A percentile compares a stretch with the other conserved stretches of the same genome.
These are phyloP conservation scores for Stephania cephalantha DNA, from an alignment of 164 flowering plant species.

Conservation along the genomic window DNA sequence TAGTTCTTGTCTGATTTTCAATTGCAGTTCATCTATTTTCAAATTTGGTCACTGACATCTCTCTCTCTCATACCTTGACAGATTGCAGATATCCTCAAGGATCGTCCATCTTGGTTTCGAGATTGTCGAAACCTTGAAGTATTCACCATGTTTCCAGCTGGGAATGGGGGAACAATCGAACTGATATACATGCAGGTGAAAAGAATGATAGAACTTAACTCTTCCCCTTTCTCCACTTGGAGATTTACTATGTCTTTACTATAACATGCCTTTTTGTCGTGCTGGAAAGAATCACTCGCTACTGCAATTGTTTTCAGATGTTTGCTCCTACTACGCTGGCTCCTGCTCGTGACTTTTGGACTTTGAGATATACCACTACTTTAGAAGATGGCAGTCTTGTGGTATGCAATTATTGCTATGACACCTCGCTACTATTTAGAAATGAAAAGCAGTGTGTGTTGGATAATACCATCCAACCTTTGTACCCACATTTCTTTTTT, in stretches of 20 bases:
- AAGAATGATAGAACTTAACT: neutral
- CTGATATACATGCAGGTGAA: slow-evolving; percentile 80
- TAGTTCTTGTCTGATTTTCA: neutral
- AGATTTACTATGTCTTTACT: neutral
- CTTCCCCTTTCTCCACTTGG: neutral
- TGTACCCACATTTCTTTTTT: neutral
- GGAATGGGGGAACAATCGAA: slow-evolving; percentile 89
- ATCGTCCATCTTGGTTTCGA: slow-evolving; percentile 94
- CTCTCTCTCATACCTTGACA: slow-evolving; percentile 19
- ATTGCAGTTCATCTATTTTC: neutral
- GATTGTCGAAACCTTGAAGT: slow-evolving; percentile 94
- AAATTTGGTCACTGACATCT: neutral
- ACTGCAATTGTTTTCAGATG: slow-evolving; percentile 35
- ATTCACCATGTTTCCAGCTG: slow-evolving; percentile 76
- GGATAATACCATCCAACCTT: neutral
- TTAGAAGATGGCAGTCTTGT: slow-evolving; percentile 89
- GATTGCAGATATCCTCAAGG: slow-evolving; percentile 96
- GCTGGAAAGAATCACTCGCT: neutral
- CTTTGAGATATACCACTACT: slow-evolving; percentile 75
- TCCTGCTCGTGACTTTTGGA: slow-evolving; percentile 95
- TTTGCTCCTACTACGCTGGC: slow-evolving; percentile 92
- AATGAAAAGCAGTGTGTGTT: neutral
- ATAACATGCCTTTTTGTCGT: neutral
- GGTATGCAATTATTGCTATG: slow-evolving; percentile 37
- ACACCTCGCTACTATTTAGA: neutral